A percentile compares a stretch with the other conserved stretches of the same genome.
These are phyloP conservation scores for Penicillium sp. DNA, from an alignment of 2,329 filamentous ascomycete species.

Conservation along the genomic window DNA sequence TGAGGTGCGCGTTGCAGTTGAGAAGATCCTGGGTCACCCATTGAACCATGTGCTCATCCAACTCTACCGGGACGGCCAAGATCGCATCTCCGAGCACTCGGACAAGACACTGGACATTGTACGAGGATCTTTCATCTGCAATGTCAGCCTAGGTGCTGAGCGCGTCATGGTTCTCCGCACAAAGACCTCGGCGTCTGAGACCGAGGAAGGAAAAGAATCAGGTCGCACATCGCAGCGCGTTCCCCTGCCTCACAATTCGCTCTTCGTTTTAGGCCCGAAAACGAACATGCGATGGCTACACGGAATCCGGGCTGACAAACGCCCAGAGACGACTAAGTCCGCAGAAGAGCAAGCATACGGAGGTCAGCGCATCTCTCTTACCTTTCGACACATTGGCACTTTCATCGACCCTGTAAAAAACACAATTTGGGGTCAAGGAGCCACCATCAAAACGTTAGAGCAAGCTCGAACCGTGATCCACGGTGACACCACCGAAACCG, in stretches of 20 bases:
- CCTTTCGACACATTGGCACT: conserved; percentile 86
- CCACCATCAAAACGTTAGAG: conserved; percentile 64
- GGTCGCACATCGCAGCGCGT: conserved; percentile 66
- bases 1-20: conserved; percentile 67
- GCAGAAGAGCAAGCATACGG: conserved; percentile 69
- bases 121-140: conserved; percentile 79
- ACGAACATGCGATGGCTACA: conserved; percentile 91
- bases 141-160: conserved; percentile 89
- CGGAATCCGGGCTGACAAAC: conserved; percentile 85
- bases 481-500: conserved; percentile 65
- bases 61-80: conserved; percentile 81
- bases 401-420: conserved; percentile 68
- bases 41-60: conserved; percentile 94
- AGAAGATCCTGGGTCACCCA: conserved; percentile 72
- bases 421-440: conserved; percentile 90
- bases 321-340: conserved; percentile 66
- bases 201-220: conserved; percentile 26
- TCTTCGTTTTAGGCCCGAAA: conserved; percentile 75
- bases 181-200: conserved; percentile 49
- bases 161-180: conserved; percentile 86
- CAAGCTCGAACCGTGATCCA: conserved; percentile 67
- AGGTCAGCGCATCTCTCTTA: conserved; percentile 84
- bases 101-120: conserved; percentile 95
- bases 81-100: conserved; percentile 94
- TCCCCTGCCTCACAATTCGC: conserved; percentile 80